Percentiles rank a stretch among this genome's conserved stretches.
phyloP scores from a whole-genome alignment of 805 yeast species.

The Komagataella populi region DNA sequence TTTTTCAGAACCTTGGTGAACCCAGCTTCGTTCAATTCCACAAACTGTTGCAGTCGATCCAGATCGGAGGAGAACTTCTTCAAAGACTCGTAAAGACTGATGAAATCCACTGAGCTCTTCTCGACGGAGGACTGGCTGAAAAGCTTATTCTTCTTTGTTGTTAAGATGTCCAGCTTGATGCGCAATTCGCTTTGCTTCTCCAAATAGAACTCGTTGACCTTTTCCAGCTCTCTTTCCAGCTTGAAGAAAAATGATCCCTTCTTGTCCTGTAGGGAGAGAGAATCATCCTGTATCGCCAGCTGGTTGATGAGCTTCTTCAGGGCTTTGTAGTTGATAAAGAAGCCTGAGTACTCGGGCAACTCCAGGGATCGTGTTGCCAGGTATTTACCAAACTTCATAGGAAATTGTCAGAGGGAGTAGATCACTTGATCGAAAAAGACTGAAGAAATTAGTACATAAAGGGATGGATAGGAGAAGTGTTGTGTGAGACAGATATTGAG shows the following conservation, averaged over 20 bases:
- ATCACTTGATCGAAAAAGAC: background rate
- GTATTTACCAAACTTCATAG: slow-evolving; percentile 86
- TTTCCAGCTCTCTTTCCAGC: slow-evolving; percentile 88
- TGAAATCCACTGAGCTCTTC: slow-evolving; percentile 62
- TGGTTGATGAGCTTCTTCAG: slow-evolving; percentile 84
- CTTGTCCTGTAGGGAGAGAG: slow-evolving; percentile 60
- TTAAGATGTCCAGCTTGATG: slow-evolving; percentile 61
- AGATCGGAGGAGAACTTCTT: slow-evolving; percentile 82
- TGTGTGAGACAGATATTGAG: background rate
- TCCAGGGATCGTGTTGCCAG: slow-evolving; percentile 90
- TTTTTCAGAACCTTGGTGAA: slow-evolving; percentile 91
- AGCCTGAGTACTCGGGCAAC: slow-evolving; percentile 87
- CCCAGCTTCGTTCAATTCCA: slow-evolving; percentile 90
- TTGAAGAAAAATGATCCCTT: slow-evolving; percentile 83
- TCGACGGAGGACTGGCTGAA: slow-evolving; percentile 18
- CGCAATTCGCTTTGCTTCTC: slow-evolving; percentile 85
- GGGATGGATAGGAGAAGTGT: background rate
- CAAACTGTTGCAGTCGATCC: slow-evolving; percentile 81
- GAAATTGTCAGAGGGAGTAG: background rate
- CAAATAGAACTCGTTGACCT: slow-evolving; percentile 83
- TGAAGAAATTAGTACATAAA: background rate
- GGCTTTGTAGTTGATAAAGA: slow-evolving; percentile 90
- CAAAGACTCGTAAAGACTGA: slow-evolving; percentile 77
- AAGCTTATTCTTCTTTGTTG: slow-evolving; percentile 51
- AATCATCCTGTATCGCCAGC: slow-evolving; percentile 26